Evolutionary conservation across 2,329 filamentous ascomycete species (phyloP).

Genomic region (Fusarium sp.): DNA sequence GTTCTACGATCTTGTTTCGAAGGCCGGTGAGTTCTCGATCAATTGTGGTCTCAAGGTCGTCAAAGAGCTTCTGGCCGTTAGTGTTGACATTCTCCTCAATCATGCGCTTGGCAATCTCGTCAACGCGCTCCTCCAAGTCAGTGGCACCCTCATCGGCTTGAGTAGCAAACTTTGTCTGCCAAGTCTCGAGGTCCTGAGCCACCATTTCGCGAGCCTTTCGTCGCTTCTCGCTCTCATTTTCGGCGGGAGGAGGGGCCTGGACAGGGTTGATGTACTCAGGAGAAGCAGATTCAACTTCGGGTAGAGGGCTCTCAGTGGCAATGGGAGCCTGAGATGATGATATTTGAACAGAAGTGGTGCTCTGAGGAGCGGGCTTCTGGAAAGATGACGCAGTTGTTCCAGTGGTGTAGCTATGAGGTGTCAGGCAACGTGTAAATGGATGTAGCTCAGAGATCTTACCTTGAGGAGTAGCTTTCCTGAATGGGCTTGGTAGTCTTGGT

Average conservation of each 20-base stretch:
- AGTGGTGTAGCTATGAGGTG: conserved; percentile 28
- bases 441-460: conserved; percentile 5
- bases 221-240: conserved; percentile 64
- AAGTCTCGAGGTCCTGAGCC: conserved; percentile 79
- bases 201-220: conserved; percentile 74
- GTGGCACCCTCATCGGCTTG: conserved; percentile 82
- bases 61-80: conserved; percentile 73
- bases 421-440: conserved; percentile 1
- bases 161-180: conserved; percentile 88
- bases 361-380: conserved; percentile 49
- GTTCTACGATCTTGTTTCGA: conserved; percentile 72
- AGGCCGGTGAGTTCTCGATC: conserved; percentile 71
- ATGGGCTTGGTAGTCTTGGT: conserved; percentile 49
- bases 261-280: conserved; percentile 49
- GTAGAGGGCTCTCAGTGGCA: conserved; percentile 15
- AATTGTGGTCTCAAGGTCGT: conserved; percentile 75
- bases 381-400: conserved; percentile 49
- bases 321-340: conserved; percentile 46
- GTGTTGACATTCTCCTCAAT: conserved; percentile 72
- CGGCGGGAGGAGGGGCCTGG: conserved; percentile 56
- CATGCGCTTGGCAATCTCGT: conserved; percentile 66
- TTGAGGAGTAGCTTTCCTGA: conserved; percentile 25
- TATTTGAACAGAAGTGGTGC: conserved; percentile 40
- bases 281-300: conserved; percentile 40
- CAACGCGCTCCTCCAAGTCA: conserved; percentile 77